These are phyloP conservation scores for Knufia fluminis DNA, from an alignment of 2,329 filamentous ascomycete genomes.

Conservation along the genomic window DNA sequence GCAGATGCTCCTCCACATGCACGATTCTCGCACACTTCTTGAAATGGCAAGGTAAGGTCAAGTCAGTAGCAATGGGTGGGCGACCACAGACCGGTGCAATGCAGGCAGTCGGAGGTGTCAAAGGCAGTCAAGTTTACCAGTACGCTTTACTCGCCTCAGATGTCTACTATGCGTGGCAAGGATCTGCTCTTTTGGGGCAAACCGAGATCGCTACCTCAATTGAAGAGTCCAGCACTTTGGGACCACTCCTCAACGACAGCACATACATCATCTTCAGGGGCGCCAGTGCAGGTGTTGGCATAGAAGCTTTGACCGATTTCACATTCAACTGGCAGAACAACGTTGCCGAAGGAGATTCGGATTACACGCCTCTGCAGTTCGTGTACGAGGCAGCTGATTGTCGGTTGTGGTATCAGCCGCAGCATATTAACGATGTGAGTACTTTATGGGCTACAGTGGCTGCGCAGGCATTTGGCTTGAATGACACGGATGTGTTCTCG, in stretches of 20 bases:
- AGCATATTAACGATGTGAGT: conserved; percentile 5
- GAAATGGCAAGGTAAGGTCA: conserved; percentile 40
- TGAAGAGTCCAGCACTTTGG: not conserved
- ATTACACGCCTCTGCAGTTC: conserved; percentile 47
- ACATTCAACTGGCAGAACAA: conserved; percentile 39
- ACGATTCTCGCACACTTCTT: conserved; percentile 49
- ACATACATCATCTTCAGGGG: not conserved
- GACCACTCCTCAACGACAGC: not conserved
- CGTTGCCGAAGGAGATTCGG: conserved; percentile 35
- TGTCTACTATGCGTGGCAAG: not conserved
- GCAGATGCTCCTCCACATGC: conserved; percentile 52
- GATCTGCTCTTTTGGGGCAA: not conserved
- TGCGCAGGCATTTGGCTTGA: conserved; percentile 11
- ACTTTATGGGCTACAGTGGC: conserved; percentile 11
- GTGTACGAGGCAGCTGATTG: conserved; percentile 53
- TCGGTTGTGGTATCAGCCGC: conserved; percentile 25
- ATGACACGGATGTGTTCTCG: conserved; percentile 4
- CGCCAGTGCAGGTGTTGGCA: not conserved
- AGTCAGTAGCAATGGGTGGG: conserved; percentile 50
- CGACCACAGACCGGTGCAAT: conserved; percentile 46
- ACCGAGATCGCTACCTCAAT: not conserved
- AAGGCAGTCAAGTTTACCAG: conserved; percentile 33
- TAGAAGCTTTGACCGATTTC: conserved; percentile 14
- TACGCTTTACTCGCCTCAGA: not conserved
- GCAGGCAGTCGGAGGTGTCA: conserved; percentile 54